Evolutionary conservation across 441 rosid genomes (phyloP), one percentile per base, ranked within the genome.

Genomic region (Arabidopsis lyrata): DNA sequence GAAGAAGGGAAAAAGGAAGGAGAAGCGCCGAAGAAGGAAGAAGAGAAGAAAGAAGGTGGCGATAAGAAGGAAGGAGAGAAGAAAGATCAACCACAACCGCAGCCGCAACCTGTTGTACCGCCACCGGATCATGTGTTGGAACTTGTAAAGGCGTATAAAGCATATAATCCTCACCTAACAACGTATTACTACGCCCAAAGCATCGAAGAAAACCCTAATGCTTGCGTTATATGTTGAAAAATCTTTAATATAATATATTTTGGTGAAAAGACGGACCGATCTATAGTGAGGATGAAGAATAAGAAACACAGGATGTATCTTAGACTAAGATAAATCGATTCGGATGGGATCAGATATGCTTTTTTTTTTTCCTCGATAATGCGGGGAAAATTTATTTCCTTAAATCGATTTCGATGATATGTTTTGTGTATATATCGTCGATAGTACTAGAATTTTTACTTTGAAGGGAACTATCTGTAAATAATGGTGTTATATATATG

Each of bases 151-250:
- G 90, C 94, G 16, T 90, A 95, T 81, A 92, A 72, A 78, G 90
- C 94, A 1, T 89, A 92, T 52, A 89, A 95, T 78, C 99, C 99
- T 76, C 89, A 88, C 32, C 62, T 83, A 81, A 87, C 97, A 27
- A 78, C 83, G 11, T 78, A 92, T 63, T 95, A 92, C 84, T 81
- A 89, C 75, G 91, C 81, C 38, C 97, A 85, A 45, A 95, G 95
- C 84, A 88, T 89, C 50, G 95, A 90, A 61, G 98, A 93, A 85
- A 88, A 93, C 66, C 97, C 96, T 70, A 91, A 89, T 76, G 97
- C 94, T 57, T 93, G 97, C 72, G 89, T 85, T 53, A 88, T 93
- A 24, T 91, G 54, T 68, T 71, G 76, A 61, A 58, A 47, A n/a
- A 16, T 20, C 66, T 36, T 44, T 64, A 24, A 66, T 78, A 18